Conservation (phyloP, 208 protist genomes). For the Trypanosoma melophagium region DNA sequence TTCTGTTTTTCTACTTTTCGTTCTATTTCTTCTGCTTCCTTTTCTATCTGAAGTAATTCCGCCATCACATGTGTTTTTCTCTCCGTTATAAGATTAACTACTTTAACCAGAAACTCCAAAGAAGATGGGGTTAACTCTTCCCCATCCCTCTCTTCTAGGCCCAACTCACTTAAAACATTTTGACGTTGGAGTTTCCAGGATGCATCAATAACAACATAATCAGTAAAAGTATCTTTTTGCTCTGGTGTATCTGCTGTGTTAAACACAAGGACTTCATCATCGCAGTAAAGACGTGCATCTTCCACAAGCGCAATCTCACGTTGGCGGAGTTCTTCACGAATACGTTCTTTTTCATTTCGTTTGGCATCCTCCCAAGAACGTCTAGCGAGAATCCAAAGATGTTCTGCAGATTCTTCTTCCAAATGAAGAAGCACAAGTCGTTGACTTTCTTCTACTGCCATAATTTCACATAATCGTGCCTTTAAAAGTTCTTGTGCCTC, state of each 20-base stretch:
- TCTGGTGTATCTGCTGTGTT: background rate
- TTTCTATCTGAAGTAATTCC: constrained; percentile 27
- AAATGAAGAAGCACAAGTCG: constrained; percentile 37
- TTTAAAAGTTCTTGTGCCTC: constrained; percentile 36
- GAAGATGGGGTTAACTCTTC: constrained; percentile 21
- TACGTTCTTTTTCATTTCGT: constrained; percentile 30
- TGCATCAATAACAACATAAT: background rate
- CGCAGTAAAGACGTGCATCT: constrained; percentile 58
- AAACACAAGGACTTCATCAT: constrained; percentile 35
- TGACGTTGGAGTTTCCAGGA: constrained; percentile 33
- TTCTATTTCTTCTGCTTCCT: constrained; percentile 29
- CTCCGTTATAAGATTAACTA: constrained; percentile 39
- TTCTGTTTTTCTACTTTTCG: constrained; percentile 33
- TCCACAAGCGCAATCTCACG: constrained; percentile 37
- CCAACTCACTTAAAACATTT: constrained; percentile 45
- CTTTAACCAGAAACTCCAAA: constrained; percentile 37
- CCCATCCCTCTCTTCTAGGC: constrained; percentile 26
- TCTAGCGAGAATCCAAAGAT: constrained; percentile 28
- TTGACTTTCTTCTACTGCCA: constrained; percentile 38
- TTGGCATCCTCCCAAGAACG: constrained; percentile 35
- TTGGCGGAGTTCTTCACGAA: constrained; percentile 44
- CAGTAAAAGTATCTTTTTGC: background rate
- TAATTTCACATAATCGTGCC: constrained; percentile 39
- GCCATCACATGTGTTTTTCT: constrained; percentile 34
- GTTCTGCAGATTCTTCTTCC: constrained; percentile 34